A percentile compares a stretch with the other conserved stretches of the same genome.
Evolutionary conservation across 495 filamentous ascomycete species (phyloP).

Genomic region (Penicillium steckii): DNA sequence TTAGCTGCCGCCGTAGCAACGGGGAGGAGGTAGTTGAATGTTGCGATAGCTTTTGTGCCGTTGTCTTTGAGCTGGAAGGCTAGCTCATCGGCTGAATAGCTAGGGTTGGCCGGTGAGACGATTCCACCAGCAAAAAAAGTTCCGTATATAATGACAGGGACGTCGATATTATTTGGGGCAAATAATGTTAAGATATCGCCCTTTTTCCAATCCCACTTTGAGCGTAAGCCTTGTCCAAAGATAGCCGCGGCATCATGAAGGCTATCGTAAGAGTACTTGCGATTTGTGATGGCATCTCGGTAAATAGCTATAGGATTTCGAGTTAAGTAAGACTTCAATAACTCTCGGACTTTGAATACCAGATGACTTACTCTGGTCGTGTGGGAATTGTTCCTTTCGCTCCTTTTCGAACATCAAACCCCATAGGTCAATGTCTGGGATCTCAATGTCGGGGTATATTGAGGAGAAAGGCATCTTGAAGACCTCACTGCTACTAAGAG

Average conservation of each 20-base stretch:
- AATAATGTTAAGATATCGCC: constrained; percentile 67
- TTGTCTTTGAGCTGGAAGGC: constrained; percentile 75
- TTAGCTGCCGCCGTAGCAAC: constrained; percentile 59
- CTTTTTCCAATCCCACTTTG: constrained; percentile 51
- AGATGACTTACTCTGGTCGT: neutral
- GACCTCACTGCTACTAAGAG: neutral
- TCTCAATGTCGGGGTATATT: constrained; percentile 51
- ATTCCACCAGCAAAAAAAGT: constrained; percentile 73
- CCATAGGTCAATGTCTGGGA: constrained; percentile 70
- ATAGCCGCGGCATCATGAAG: constrained; percentile 56
- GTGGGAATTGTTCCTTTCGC: neutral
- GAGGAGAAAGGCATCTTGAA: neutral
- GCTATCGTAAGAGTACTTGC: constrained; percentile 65
- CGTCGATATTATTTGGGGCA: constrained; percentile 68
- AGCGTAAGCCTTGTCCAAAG: constrained; percentile 71
- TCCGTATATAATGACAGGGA: constrained; percentile 67
- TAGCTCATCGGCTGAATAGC: constrained; percentile 75
- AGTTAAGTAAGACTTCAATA: no score
- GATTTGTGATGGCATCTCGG: constrained; percentile 62
- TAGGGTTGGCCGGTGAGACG: constrained; percentile 77
- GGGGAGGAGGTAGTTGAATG: constrained; percentile 58
- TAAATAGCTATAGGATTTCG: constrained; percentile 57
- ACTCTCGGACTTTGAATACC: neutral
- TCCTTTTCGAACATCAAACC: constrained; percentile 43
- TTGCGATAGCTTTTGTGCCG: constrained; percentile 67